These are phyloP conservation scores for Microbotryum scabiosae DNA, from an alignment of 1,284 basidiomycete genomes.

Conservation along the genomic window DNA sequence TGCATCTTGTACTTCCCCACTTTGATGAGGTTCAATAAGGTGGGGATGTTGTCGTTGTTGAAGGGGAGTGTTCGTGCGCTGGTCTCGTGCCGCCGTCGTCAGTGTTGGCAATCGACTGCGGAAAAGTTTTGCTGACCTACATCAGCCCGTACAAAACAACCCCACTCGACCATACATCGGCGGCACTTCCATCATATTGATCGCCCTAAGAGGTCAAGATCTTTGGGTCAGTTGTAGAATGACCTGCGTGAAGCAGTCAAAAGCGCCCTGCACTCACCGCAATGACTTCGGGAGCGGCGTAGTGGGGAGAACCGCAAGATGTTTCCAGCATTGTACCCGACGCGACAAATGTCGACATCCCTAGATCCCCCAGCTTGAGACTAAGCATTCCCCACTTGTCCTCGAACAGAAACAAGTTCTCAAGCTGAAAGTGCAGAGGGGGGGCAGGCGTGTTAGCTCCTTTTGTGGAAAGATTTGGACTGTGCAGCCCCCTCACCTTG, in stretches of 20 bases:
- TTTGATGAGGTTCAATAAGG: constrained; percentile 37
- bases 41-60: constrained; percentile 40
- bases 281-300: constrained; percentile 41
- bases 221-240: background rate
- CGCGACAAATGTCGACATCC: constrained; percentile 40
- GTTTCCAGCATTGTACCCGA: constrained; percentile 38
- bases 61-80: constrained; percentile 34
- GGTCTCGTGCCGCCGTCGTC: too few species aligned
- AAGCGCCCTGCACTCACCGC: constrained; percentile 19
- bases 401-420: constrained; percentile 38
- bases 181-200: constrained; percentile 37
- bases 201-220: constrained; percentile 11
- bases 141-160: constrained; percentile 41
- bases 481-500: constrained; percentile 14
- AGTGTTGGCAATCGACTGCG: background rate
- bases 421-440: constrained; percentile 29
- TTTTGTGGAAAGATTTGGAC: background rate
- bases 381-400: constrained; percentile 22
- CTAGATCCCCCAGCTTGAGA: constrained; percentile 41
- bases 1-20: constrained; percentile 37
- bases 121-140: constrained; percentile 24
- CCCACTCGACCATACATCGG: constrained; percentile 41
- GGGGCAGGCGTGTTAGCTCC: background rate
- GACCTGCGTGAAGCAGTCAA: background rate
- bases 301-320: constrained; percentile 42